A percentile compares a stretch with the other conserved stretches of the same genome.
phyloP scores from a whole-genome alignment of 2,329 filamentous ascomycete genomes.

The Diaporthe amygdali region DNA sequence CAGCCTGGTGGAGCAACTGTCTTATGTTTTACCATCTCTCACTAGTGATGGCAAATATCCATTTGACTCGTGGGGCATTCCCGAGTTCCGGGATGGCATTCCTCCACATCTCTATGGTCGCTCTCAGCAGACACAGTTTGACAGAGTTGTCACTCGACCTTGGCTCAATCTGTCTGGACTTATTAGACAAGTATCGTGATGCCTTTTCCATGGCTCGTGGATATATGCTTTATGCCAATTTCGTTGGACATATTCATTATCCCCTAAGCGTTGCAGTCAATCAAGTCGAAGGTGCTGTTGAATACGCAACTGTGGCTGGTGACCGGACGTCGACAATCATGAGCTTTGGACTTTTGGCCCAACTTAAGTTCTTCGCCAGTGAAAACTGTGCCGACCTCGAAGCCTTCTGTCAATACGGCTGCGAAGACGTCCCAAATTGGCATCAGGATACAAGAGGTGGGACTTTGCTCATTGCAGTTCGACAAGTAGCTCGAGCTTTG shows the following conservation, averaged over 20 bases:
- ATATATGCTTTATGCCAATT: constrained; percentile 71
- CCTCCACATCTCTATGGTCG: constrained; percentile 70
- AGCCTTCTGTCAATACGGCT: constrained; percentile 72
- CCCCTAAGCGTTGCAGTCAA: constrained; percentile 63
- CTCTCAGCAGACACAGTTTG: constrained; percentile 74
- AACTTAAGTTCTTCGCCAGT: constrained; percentile 72
- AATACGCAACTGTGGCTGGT: constrained; percentile 69
- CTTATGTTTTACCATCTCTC: constrained; percentile 76
- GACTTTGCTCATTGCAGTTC: constrained; percentile 67
- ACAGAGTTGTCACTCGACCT: constrained; percentile 70
- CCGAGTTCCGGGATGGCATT: constrained; percentile 74
- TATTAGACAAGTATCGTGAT: constrained; percentile 68
- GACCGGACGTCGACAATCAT: constrained; percentile 76
- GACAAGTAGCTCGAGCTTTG: constrained; percentile 71
- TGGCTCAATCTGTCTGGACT: constrained; percentile 64
- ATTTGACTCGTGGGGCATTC: constrained; percentile 67
- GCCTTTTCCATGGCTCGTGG: constrained; percentile 71
- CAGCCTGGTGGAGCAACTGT: constrained; percentile 76
- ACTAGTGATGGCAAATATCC: constrained; percentile 69
- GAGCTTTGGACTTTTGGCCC: constrained; percentile 70
- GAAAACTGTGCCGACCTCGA: constrained; percentile 74
- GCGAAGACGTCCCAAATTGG: constrained; percentile 77
- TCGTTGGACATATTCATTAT: constrained; percentile 72
- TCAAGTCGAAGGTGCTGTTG: constrained; percentile 69
- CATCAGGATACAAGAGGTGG: constrained; percentile 73